Conservation (phyloP, 495 filamentous ascomycete species). For the Penicillium paradoxum region DNA sequence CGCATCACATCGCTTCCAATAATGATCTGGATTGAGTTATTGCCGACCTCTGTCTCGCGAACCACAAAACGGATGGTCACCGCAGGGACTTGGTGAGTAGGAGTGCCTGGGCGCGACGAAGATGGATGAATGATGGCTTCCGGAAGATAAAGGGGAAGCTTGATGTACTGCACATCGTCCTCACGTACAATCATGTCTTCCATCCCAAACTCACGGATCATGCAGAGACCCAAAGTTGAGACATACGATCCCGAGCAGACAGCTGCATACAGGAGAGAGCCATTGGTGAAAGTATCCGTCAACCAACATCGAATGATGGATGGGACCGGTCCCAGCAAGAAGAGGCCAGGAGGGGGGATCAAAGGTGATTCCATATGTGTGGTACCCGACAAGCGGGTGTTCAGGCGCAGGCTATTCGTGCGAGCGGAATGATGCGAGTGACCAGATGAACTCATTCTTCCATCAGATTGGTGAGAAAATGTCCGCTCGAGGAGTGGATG, state of each 20-base stretch:
- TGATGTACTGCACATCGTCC: slow-evolving; percentile 61
- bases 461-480: slow-evolving; percentile 91
- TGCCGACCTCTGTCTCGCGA: slow-evolving; percentile 45
- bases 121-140: slow-evolving; percentile 79
- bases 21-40: slow-evolving; percentile 67
- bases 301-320: slow-evolving; percentile 96
- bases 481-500: slow-evolving; percentile 85
- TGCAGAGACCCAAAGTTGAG: slow-evolving; percentile 67
- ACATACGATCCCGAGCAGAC: slow-evolving; percentile 88
- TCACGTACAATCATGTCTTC: slow-evolving; percentile 60
- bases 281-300: slow-evolving; percentile 76
- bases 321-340: slow-evolving; percentile 78
- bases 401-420: slow-evolving; percentile 77
- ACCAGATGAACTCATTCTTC: slow-evolving; percentile 86
- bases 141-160: slow-evolving; percentile 78
- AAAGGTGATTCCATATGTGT: slow-evolving; percentile 60
- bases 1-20: slow-evolving; percentile 85
- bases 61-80: slow-evolving; percentile 76
- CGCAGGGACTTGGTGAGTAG: slow-evolving; percentile 72
- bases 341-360: slow-evolving; percentile 75
- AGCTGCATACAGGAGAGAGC: slow-evolving; percentile 81
- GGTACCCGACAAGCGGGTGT: slow-evolving; percentile 58
- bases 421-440: slow-evolving; percentile 77
- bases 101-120: slow-evolving; percentile 67
- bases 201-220: slow-evolving; percentile 68